A percentile compares a stretch with the other conserved stretches of the same genome.
phyloP scores from a whole-genome alignment of 805 yeast genomes.

The Metschnikowia cerradonensis region DNA sequence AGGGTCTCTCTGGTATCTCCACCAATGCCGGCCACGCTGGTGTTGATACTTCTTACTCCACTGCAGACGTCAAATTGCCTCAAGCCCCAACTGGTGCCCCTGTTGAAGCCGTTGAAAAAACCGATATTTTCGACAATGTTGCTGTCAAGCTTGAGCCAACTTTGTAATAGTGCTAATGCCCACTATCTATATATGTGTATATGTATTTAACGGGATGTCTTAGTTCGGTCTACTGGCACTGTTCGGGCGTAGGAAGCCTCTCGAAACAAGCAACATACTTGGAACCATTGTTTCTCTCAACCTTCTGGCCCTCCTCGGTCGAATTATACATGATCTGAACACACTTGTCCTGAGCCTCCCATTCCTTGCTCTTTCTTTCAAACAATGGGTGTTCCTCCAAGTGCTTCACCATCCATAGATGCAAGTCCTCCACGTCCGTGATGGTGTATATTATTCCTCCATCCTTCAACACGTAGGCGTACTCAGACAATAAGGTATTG shows the following conservation, averaged over 20 bases:
- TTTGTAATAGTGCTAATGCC: constrained; percentile 5
- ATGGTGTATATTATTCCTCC: constrained; percentile 91
- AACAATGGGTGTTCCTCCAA: constrained; percentile 88
- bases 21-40: constrained; percentile 3
- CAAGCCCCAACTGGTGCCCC: constrained; percentile 32
- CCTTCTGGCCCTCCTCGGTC: constrained; percentile 99
- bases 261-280: constrained; percentile 87
- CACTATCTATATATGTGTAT: not conserved
- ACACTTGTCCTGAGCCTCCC: constrained; percentile 78
- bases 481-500: constrained; percentile 81
- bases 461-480: constrained; percentile 82
- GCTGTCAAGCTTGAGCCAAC: constrained; percentile 8
- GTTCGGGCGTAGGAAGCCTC: constrained; percentile 61
- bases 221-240: constrained; percentile 9
- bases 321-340: constrained; percentile 83
- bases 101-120: not conserved
- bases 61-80: constrained; percentile 26
- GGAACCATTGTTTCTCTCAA: constrained; percentile 80
- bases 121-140: constrained; percentile 6
- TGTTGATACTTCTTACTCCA: constrained; percentile 3
- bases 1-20: not conserved
- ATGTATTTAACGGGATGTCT: constrained; percentile 1
- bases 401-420: constrained; percentile 94
- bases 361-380: constrained; percentile 69
- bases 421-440: constrained; percentile 91